Conservation (phyloP, 192 early-diverging fungal genomes). For the Backusella luteola region DNA sequence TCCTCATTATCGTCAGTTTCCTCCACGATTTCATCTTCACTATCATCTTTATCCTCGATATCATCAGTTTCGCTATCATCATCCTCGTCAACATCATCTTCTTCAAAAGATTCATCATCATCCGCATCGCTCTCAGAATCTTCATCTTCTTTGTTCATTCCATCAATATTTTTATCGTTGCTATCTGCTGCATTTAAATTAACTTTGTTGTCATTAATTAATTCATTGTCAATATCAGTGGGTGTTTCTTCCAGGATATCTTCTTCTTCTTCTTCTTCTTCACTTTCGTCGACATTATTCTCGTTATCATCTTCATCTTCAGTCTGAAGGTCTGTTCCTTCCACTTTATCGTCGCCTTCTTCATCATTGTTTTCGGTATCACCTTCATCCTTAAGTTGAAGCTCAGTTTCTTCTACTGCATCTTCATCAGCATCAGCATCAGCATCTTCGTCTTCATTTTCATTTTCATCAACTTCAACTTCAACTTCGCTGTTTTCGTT, state of each 20-base stretch:
- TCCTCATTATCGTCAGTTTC: background rate
- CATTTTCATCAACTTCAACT: no score
- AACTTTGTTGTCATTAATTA: background rate
- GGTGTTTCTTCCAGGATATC: background rate
- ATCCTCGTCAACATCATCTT: background rate
- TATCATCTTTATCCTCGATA: background rate
- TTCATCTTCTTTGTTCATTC: background rate
- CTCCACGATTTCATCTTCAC: background rate
- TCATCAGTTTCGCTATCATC: background rate
- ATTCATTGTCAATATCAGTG: background rate
- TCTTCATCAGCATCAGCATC: background rate
- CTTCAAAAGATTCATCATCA: background rate
- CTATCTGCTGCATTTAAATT: background rate
- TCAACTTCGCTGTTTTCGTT: background rate
- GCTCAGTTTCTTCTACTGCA: background rate
- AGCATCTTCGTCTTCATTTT: background rate
- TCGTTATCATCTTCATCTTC: background rate
- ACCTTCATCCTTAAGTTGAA: background rate
- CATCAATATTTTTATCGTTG: background rate
- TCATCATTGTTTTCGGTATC: background rate
- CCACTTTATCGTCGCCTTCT: background rate
- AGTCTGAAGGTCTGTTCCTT: background rate
- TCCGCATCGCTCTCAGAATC: background rate
- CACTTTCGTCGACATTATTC: background rate
- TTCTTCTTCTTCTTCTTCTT: background rate